Conservation (phyloP, 169 alveolate species). For the Cryptosporidium ryanae region DNA sequence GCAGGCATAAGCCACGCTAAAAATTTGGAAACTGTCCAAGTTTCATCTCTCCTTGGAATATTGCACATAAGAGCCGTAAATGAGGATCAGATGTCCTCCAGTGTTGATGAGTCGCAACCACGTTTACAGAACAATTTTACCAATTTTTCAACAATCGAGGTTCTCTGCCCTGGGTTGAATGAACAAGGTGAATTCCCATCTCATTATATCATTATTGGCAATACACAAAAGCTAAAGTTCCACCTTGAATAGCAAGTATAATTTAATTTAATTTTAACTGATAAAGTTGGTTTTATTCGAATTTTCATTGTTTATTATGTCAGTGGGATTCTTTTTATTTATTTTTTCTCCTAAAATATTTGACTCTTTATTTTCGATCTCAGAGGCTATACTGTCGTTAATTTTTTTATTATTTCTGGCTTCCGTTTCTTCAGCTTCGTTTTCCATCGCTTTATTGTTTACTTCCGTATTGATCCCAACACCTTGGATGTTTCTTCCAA, state of each 20-base stretch:
- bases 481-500: not conserved
- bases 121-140: not conserved
- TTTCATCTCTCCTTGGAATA: conserved; percentile 45
- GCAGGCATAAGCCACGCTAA: conserved; percentile 68
- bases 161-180: conserved; percentile 59
- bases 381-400: not conserved
- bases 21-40: conserved; percentile 20
- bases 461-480: not conserved
- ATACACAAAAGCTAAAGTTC: conserved; percentile 38
- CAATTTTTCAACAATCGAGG: conserved; percentile 54
- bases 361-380: not conserved
- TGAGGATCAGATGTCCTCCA: conserved; percentile 36
- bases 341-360: not conserved
- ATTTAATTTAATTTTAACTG: not conserved
- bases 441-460: too few species aligned
- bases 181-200: conserved; percentile 74
- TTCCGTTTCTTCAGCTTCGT: not conserved
- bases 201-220: conserved; percentile 57
- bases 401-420: not conserved
- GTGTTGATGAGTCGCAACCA: conserved; percentile 13
- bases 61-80: conserved; percentile 66
- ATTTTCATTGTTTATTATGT: not conserved
- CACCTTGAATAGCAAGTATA: conserved; percentile 26
- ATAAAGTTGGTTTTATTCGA: not conserved
- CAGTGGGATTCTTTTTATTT: conserved; percentile 27